phyloP scores from a whole-genome alignment of 139 green algal genomes.

The Chlamydomonas urium region DNA sequence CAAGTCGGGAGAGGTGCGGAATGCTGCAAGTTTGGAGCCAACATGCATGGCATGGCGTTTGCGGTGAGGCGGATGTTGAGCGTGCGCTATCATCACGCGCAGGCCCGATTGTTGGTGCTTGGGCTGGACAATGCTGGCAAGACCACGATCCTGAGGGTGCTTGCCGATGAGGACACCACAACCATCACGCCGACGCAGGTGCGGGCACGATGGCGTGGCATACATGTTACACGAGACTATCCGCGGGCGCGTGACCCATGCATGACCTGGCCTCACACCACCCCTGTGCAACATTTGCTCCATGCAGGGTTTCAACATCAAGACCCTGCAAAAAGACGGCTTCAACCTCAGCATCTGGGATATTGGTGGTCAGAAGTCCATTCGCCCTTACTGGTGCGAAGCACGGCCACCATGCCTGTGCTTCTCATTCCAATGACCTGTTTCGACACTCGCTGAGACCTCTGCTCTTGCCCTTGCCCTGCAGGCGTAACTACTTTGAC shows the following conservation, averaged over 20 bases:
- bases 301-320: conserved; percentile 83
- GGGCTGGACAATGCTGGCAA: conserved; percentile 82
- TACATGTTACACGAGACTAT: no score
- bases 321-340: conserved; percentile 67
- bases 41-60: no score
- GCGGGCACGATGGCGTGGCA: no score
- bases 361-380: conserved; percentile 79
- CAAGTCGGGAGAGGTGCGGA: no score
- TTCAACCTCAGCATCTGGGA: conserved; percentile 89
- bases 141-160: conserved; percentile 75
- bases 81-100: no score
- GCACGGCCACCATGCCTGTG: neutral
- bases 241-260: no score
- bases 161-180: conserved; percentile 76
- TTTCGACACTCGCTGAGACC: neutral
- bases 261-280: no score
- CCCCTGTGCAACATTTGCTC: no score
- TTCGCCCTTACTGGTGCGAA: conserved; percentile 73
- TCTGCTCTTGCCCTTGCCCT: neutral
- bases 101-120: conserved; percentile 76
- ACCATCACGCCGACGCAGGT: conserved; percentile 75
- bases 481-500: conserved; percentile 82
- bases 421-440: neutral
- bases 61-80: no score
- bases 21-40: no score